These are phyloP conservation scores for Phialemoniopsis sp. DNA, from an alignment of 2,329 filamentous ascomycete species.

Conservation along the genomic window DNA sequence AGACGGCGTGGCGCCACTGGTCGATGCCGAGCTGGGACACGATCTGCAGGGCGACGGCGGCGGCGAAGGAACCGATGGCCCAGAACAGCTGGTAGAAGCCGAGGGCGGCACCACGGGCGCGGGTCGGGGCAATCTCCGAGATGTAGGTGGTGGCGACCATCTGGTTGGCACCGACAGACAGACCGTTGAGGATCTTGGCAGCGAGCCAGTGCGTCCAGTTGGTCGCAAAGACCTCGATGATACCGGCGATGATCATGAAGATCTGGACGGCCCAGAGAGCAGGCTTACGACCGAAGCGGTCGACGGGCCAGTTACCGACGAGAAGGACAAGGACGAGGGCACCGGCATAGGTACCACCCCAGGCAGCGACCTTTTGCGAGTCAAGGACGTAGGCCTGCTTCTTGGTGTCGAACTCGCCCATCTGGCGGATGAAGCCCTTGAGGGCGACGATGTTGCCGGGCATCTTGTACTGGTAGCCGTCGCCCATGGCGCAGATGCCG, in stretches of 20 bases:
- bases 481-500: constrained; percentile 7
- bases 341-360: constrained; percentile 4
- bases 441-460: constrained; percentile 6
- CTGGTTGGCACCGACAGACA: constrained; percentile 6
- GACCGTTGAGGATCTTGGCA: constrained; percentile 6
- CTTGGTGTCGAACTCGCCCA: constrained; percentile 3
- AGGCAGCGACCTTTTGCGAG: constrained; percentile 2
- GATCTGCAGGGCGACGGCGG: constrained; percentile 4
- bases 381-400: constrained; percentile 3
- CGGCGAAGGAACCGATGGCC: constrained; percentile 3
- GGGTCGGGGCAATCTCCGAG: constrained; percentile 5
- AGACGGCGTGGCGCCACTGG: constrained; percentile 6
- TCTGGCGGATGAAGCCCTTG: constrained; percentile 6
- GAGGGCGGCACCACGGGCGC: constrained; percentile 4
- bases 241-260: constrained; percentile 5
- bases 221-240: constrained; percentile 3
- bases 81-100: constrained; percentile 7
- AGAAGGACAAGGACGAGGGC: constrained; percentile 3
- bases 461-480: constrained; percentile 8
- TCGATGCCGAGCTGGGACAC: neutral
- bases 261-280: constrained; percentile 6
- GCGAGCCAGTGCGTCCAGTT: constrained; percentile 6
- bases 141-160: constrained; percentile 6
- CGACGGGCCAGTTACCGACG: constrained; percentile 5
- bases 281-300: constrained; percentile 5